phyloP scores from a whole-genome alignment of 1,284 basidiomycete species.

The Puccinia coronata region DNA sequence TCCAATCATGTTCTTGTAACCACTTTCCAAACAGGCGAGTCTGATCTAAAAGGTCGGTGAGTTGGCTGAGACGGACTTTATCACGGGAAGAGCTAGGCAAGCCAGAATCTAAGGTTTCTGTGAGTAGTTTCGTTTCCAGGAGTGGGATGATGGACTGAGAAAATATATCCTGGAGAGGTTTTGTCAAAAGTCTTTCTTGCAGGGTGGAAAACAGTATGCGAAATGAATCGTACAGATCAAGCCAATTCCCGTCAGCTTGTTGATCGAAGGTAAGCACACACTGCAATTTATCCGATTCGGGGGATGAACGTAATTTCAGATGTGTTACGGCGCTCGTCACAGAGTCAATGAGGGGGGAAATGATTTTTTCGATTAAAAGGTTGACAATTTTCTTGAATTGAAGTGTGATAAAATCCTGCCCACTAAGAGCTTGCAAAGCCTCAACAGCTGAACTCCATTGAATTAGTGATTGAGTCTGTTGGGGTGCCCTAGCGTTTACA shows the following conservation, averaged over 20 bases:
- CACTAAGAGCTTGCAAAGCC: conserved; percentile 31
- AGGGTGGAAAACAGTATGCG: conserved; percentile 31
- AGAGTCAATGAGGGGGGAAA: conserved; percentile 23
- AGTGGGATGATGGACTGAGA: conserved; percentile 19
- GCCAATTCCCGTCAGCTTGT: neutral
- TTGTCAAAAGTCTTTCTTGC: conserved; percentile 28
- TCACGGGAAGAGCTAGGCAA: conserved; percentile 37
- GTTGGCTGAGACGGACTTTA: conserved; percentile 10
- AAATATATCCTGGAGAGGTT: conserved; percentile 21
- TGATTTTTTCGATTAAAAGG: conserved; percentile 18
- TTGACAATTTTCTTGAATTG: conserved; percentile 36
- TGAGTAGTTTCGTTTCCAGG: conserved; percentile 11
- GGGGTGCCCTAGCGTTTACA: conserved; percentile 24
- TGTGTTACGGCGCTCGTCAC: neutral
- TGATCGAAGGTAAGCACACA: neutral
- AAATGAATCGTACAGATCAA: conserved; percentile 42
- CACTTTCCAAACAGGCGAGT: conserved; percentile 38
- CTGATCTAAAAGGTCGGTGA: conserved; percentile 15
- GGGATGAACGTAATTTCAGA: neutral
- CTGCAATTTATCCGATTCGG: neutral
- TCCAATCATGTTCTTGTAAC: conserved; percentile 37
- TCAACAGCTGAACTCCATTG: conserved; percentile 31
- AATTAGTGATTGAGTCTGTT: neutral
- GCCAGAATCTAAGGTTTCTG: conserved; percentile 19
- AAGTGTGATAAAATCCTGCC: neutral